Percentiles rank a stretch among this genome's conserved stretches.
These are phyloP conservation scores for Xerocomus potaroensis DNA, from an alignment of 768 basidiomycete genomes.

Conservation along the genomic window DNA sequence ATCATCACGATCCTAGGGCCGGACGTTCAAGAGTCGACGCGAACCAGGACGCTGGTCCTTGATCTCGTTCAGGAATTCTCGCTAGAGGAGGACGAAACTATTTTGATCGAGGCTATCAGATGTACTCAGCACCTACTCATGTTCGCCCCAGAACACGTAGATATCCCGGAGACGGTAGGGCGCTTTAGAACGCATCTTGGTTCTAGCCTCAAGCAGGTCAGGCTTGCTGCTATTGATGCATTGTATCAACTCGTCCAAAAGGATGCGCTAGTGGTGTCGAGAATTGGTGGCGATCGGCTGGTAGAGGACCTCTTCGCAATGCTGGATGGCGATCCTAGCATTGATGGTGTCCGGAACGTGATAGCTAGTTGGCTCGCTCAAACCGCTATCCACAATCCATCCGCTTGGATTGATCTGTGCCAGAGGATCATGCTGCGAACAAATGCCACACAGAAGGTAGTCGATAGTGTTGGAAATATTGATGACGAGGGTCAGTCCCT, in stretches of 20 bases:
- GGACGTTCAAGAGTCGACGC: constrained; percentile 84
- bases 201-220: constrained; percentile 78
- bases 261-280: constrained; percentile 88
- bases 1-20: constrained; percentile 93
- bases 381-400: constrained; percentile 88
- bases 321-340: constrained; percentile 90
- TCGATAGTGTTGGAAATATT: constrained; percentile 53
- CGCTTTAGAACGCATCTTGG: constrained; percentile 76
- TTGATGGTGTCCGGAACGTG: constrained; percentile 90
- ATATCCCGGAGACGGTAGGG: constrained; percentile 74
- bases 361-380: constrained; percentile 94
- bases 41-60: constrained; percentile 75
- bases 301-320: constrained; percentile 95
- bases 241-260: constrained; percentile 96
- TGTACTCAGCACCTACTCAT: constrained; percentile 97
- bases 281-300: constrained; percentile 87
- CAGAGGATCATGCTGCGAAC: constrained; percentile 96
- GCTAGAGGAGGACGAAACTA: constrained; percentile 80
- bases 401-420: constrained; percentile 97
- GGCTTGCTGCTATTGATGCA: constrained; percentile 92
- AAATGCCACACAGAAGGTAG: constrained; percentile 74
- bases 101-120: constrained; percentile 90
- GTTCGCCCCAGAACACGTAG: constrained; percentile 83
- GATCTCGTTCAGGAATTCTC: constrained; percentile 84
- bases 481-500: constrained; percentile 97